Evolutionary conservation across 371 early-diverging fungal genomes (phyloP), one percentile per base, ranked within the genome.

Genomic region (Blakeslea trispora): DNA sequence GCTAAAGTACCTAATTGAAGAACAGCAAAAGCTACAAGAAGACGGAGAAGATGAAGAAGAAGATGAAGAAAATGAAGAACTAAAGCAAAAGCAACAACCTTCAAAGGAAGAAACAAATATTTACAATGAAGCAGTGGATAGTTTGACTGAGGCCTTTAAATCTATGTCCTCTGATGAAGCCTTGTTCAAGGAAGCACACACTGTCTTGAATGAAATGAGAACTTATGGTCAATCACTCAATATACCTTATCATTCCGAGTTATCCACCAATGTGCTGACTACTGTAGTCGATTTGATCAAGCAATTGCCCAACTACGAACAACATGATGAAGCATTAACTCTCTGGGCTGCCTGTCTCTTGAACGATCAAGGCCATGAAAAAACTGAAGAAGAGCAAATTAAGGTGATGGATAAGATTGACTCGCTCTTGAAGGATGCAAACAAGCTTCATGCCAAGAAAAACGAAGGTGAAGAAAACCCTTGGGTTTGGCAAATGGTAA

Each of bases 401-500:
- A 53, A 53, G 39, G 62, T 63, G 3, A 51, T 60, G 14, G 47
- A 23, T 17, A 65, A 61, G 22, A 59, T 50, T 9, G 66, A 72
- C 18, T 49, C 63, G 14, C 15, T 64, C 24, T 45, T 68, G 13
- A 19, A 45, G 1, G 57, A 63, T 41, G 55, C 74, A 1, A 72
- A 66, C 23, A 57, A 49, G 1, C 18, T 69, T 7, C 45, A 65
- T 34, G 39, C 50, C 5, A 52, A 55, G 1, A 53, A 74, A 28
- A 18, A 72, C 21, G 51, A 58, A 0, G 28, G 28, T 7, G 47
- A 65, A n/a, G 75, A 71, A 17, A 64, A 57, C 39, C 63, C 71
- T 14, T 65, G 67, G 46, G 68, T 63, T 8, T 69, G 61, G 57
- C 72, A 77, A 47, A 48, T 77, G 68, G 76, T 76, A 68, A 56